Evolutionary conservation across 1,284 basidiomycete genomes (phyloP), one percentile per base, ranked within the genome.

Genomic region (Sporisorium exsertum): DNA sequence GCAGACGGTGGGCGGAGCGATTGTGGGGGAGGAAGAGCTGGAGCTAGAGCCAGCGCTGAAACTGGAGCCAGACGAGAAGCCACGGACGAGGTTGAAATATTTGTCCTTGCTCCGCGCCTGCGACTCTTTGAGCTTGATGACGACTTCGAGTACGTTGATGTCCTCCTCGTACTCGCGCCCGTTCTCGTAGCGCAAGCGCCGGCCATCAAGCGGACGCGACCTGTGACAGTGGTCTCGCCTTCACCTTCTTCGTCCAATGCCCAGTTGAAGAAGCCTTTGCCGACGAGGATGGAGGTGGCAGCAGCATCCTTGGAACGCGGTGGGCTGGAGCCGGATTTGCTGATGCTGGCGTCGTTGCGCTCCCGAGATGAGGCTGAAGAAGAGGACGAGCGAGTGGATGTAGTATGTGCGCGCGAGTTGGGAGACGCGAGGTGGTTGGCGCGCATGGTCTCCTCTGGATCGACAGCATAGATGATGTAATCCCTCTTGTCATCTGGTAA

Each of bases 401-500:
- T 51, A 12, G 60, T 33, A 26, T 59, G 51, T 3, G 53, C 59
- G n/a, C 59, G 64, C 15, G 64, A 59, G 5, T 72, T 56, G 10
- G 74, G 69, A 22, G 77, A 78, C 22, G 70, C 29, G 45, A 66
- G 64, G 32, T 66, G 63, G 22, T 56, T 64, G 27, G 71, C 78
- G 20, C 80, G 76, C 46, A 79, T 47, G 2, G 81, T 77, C 65
- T 85, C 83, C 26, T 81, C 77, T 5, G 82, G 82, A 46, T 85
- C 83, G 54, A 83, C 78, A n/a, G 81, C 83, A 52, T 85, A 85
- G 56, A 85, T 80, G 61, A 81, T 83, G 60, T 79, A 85, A 66
- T 85, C 83, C 35, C 60, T 60, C 52, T 68, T 76, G 33, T 64
- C 67, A 52, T 84, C 82, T 20, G 82, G 70, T 15, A 84, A 57